phyloP scores from a whole-genome alignment of 441 rosid genomes.

The Gossypium aridum region DNA sequence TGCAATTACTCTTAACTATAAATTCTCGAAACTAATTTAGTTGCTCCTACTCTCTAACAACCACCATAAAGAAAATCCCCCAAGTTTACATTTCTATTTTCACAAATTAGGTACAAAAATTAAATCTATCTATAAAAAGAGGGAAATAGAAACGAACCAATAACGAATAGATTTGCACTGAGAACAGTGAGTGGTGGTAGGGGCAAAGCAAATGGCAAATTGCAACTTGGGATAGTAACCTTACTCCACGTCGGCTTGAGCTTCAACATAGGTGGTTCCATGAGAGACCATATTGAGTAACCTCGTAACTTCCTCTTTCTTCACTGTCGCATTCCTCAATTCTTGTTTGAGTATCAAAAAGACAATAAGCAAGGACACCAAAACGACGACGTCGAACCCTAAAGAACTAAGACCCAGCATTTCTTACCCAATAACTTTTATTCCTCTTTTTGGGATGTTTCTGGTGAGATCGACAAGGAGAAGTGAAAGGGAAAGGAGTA shows the following conservation, averaged over 20 bases:
- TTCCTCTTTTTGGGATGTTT: too few relatives aligned
- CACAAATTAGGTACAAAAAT: neutral
- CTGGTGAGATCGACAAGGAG: too few relatives aligned
- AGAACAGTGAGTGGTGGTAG: slow-evolving; percentile 35
- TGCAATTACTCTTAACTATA: neutral
- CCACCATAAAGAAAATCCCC: neutral
- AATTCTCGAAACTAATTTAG: neutral
- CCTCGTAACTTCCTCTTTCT: slow-evolving; percentile 24
- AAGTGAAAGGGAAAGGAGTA: too few relatives aligned
- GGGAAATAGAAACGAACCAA: slow-evolving; percentile 23
- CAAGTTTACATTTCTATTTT: neutral
- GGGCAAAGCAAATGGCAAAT: slow-evolving; percentile 35
- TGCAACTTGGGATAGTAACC: neutral
- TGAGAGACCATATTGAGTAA: slow-evolving; percentile 23
- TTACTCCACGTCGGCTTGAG: neutral
- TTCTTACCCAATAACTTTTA: neutral
- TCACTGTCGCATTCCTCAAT: slow-evolving; percentile 23
- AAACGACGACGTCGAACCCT: slow-evolving; percentile 13
- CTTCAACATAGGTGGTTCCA: slow-evolving; percentile 24
- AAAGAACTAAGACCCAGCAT: slow-evolving; percentile 25
- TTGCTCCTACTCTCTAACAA: neutral
- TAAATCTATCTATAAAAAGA: neutral
- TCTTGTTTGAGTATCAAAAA: slow-evolving; percentile 17
- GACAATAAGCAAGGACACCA: slow-evolving; percentile 1
- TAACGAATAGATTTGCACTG: slow-evolving; percentile 37